Evolutionary conservation across 2,329 filamentous ascomycete genomes (phyloP).

Genomic region (Mollisiaceae sp.): DNA sequence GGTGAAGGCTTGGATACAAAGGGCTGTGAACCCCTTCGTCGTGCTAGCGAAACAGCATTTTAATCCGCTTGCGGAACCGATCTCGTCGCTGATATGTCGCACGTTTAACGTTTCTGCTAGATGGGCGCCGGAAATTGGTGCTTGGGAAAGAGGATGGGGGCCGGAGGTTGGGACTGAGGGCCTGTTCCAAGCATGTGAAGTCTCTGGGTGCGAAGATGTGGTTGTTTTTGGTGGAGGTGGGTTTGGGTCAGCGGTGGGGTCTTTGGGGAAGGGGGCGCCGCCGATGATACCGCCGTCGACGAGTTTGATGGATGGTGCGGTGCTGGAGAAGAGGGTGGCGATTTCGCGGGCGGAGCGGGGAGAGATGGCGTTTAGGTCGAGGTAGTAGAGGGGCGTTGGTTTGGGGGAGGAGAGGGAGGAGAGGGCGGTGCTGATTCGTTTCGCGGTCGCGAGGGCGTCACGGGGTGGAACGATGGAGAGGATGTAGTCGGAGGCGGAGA

Average conservation of each 20-base stretch:
- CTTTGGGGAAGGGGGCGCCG: slow-evolving; percentile 30
- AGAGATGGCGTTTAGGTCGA: slow-evolving; percentile 72
- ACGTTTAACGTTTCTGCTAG: slow-evolving; percentile 53
- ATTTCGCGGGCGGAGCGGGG: slow-evolving; percentile 57
- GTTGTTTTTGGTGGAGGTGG: slow-evolving; percentile 6
- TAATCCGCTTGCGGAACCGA: slow-evolving; percentile 63
- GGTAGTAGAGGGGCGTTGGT: slow-evolving; percentile 56
- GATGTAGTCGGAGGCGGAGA: slow-evolving; percentile 61
- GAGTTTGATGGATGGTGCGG: slow-evolving; percentile 48
- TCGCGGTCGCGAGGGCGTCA: slow-evolving; percentile 64
- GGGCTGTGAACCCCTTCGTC: slow-evolving; percentile 68
- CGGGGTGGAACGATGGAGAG: slow-evolving; percentile 71
- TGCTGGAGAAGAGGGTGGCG: slow-evolving; percentile 49
- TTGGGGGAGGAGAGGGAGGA: slow-evolving; percentile 30
- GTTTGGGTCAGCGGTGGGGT: background rate
- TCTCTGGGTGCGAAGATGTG: background rate
- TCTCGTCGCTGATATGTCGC: slow-evolving; percentile 52
- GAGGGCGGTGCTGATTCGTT: slow-evolving; percentile 52
- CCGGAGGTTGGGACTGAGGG: slow-evolving; percentile 55
- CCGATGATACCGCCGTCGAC: slow-evolving; percentile 66
- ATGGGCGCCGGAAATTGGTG: slow-evolving; percentile 48
- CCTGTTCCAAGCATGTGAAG: slow-evolving; percentile 24
- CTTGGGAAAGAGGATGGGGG: slow-evolving; percentile 47
- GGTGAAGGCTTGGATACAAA: slow-evolving; percentile 73
- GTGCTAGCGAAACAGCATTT: slow-evolving; percentile 71